Conservation (phyloP, 805 yeast genomes). For the Scheffersomyces stipitis region DNA sequence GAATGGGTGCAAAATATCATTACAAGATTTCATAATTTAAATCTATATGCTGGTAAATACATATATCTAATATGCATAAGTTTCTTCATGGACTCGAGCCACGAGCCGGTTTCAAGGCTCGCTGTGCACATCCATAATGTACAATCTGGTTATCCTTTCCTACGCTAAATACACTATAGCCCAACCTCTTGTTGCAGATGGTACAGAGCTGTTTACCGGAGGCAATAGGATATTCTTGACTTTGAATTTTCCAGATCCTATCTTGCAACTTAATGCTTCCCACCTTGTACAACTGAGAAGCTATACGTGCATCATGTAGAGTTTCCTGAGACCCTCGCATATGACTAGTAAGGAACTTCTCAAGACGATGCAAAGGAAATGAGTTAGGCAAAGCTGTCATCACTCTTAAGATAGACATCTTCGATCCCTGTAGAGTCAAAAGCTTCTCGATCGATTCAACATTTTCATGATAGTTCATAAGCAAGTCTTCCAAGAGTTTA, state of each 20-base stretch:
- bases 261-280: constrained; percentile 49
- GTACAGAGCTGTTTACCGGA: constrained; percentile 48
- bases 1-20: no score
- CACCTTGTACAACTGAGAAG: constrained; percentile 52
- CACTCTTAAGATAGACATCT: constrained; percentile 46
- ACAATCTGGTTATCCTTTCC: constrained; percentile 45
- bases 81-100: no score
- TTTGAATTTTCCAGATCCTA: constrained; percentile 37
- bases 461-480: constrained; percentile 38
- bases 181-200: constrained; percentile 58
- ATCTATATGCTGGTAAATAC: background rate
- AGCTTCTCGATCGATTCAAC: constrained; percentile 40
- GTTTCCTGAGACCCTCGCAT: constrained; percentile 40
- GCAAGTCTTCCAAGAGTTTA: constrained; percentile 47
- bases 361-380: constrained; percentile 46
- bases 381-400: constrained; percentile 52
- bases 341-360: constrained; percentile 44
- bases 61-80: background rate
- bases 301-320: constrained; percentile 41
- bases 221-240: constrained; percentile 37
- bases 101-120: background rate
- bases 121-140: constrained; percentile 55
- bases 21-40: background rate
- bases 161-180: constrained; percentile 52
- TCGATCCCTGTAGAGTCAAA: constrained; percentile 44